These are phyloP conservation scores for Blastobotrys parvus DNA, from an alignment of 805 yeast species.

Conservation along the genomic window DNA sequence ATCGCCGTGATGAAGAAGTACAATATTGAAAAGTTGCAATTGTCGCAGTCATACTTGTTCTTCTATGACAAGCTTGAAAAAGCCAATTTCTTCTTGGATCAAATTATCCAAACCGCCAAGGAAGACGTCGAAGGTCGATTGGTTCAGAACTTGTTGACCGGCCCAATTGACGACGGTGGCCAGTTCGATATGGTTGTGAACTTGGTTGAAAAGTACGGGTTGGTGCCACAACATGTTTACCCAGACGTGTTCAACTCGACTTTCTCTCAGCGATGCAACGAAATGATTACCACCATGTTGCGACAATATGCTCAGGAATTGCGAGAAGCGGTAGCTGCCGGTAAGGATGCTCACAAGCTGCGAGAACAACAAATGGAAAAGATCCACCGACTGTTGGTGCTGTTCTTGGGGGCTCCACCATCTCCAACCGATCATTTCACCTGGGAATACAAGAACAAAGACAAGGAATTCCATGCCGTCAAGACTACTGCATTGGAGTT, in stretches of 20 bases:
- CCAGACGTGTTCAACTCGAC: slow-evolving; percentile 62
- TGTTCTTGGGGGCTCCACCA: slow-evolving; percentile 75
- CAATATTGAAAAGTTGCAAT: slow-evolving; percentile 58
- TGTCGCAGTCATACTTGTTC: slow-evolving; percentile 71
- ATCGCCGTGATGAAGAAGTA: slow-evolving; percentile 51
- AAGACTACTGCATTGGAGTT: slow-evolving; percentile 60
- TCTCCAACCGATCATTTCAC: slow-evolving; percentile 54
- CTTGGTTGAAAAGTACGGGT: slow-evolving; percentile 69
- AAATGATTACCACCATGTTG: slow-evolving; percentile 56
- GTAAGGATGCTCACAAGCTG: slow-evolving; percentile 25
- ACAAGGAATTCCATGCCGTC: slow-evolving; percentile 43
- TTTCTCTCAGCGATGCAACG: slow-evolving; percentile 44
- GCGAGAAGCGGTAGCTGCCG: slow-evolving; percentile 42
- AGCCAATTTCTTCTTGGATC: slow-evolving; percentile 71
- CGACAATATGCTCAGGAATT: slow-evolving; percentile 70
- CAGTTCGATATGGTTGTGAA: slow-evolving; percentile 80
- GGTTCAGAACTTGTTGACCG: slow-evolving; percentile 53
- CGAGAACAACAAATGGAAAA: slow-evolving; percentile 47
- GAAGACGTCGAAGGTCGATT: slow-evolving; percentile 63
- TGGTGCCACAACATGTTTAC: slow-evolving; percentile 64
- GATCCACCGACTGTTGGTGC: slow-evolving; percentile 54
- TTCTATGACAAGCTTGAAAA: slow-evolving; percentile 84
- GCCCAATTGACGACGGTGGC: slow-evolving; percentile 78
- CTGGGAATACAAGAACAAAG: slow-evolving; percentile 74
- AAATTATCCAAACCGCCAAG: slow-evolving; percentile 58